Conservation (phyloP, 1,284 basidiomycete genomes). For the Fomes fomentarius region DNA sequence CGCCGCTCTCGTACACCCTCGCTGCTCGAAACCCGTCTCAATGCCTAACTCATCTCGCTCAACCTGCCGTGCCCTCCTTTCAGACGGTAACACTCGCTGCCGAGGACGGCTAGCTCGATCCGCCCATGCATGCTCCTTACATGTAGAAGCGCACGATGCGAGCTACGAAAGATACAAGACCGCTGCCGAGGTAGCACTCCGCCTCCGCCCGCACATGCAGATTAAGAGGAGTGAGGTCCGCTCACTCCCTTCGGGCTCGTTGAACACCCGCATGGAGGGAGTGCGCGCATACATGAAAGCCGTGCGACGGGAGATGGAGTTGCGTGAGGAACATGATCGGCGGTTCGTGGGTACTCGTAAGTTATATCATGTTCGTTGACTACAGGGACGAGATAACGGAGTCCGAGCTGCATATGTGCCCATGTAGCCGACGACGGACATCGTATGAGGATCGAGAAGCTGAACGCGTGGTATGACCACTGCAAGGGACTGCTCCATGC, state of each 20-base stretch:
- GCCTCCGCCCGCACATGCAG: neutral
- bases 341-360: constrained; percentile 7
- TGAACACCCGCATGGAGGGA: neutral
- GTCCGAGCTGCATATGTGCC: neutral
- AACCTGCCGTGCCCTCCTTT: neutral
- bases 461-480: neutral
- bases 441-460: neutral
- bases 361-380: neutral
- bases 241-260: neutral
- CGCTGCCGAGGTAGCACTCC: neutral
- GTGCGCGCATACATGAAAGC: constrained; percentile 9
- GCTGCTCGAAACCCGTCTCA: neutral
- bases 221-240: constrained; percentile 1
- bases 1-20: neutral
- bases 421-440: constrained; percentile 5
- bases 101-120: neutral
- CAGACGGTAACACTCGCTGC: constrained; percentile 1
- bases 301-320: constrained; percentile 1
- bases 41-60: neutral
- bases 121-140: neutral
- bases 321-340: constrained; percentile 3
- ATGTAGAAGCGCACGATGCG: neutral
- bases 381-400: neutral
- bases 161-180: constrained; percentile 13
- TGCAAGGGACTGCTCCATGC: neutral